phyloP scores from a whole-genome alignment of 202 grass and related monocot species.

The Hordeum pubiflorum region DNA sequence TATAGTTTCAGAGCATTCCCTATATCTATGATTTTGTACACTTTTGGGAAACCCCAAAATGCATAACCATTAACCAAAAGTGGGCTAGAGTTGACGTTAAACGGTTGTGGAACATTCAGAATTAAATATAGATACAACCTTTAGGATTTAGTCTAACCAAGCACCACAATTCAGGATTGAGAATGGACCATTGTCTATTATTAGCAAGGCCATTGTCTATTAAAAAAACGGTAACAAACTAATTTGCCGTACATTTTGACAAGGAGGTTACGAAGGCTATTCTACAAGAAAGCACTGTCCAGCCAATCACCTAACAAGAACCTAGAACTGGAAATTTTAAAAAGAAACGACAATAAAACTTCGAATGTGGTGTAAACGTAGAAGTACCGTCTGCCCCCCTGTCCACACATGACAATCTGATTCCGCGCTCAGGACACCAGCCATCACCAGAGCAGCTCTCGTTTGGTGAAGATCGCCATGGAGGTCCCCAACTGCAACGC shows the following conservation, averaged over 20 bases:
- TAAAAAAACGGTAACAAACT: no score
- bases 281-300: not conserved
- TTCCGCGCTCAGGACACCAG: slow-evolving; percentile 62
- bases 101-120: not conserved
- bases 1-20: not conserved
- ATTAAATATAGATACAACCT: not conserved
- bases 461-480: slow-evolving; percentile 91
- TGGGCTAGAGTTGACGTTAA: not conserved
- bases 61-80: not conserved
- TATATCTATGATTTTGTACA: not conserved
- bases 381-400: slow-evolving; percentile 58
- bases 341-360: not conserved
- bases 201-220: no score
- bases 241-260: no score
- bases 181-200: not conserved
- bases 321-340: not conserved
- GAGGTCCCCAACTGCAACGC: slow-evolving; percentile 65
- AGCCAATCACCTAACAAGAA: not conserved
- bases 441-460: slow-evolving; percentile 52
- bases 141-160: not conserved
- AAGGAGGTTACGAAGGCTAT: no score
- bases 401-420: slow-evolving; percentile 57
- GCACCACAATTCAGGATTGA: not conserved
- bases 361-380: not conserved
- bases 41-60: not conserved